Base-by-base conservation (phyloP, 2,329 filamentous ascomycete species). In the Beauveria sp. region DNA sequence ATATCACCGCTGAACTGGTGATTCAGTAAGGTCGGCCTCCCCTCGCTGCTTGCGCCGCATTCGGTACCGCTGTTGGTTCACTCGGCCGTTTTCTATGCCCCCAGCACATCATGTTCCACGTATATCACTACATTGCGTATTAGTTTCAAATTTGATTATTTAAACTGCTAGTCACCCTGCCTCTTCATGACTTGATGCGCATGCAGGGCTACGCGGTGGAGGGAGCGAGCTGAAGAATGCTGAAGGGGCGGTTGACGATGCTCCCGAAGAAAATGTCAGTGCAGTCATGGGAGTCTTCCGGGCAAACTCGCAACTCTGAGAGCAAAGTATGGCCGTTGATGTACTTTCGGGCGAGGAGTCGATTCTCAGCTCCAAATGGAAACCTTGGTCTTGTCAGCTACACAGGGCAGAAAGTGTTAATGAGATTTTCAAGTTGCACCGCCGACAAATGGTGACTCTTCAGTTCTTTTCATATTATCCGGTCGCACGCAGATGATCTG, bases 31-130 rank as follows among this genome's bases (percentile, higher is more conserved):
- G 44, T 24, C 44, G 34, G 55, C 44, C 30, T 50, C 22, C 34
- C 44, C 55, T 48, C 55, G 50, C 22, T 41, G 55, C 55, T 14
- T 57, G 55, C 55, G 44, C 55, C 34, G 40, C 55, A 22, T 20
- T 41, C 12, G 50, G 30, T 47, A 24, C 14, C 34, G 18, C 20
- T 20, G 30, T 37, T 37, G 24, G 8, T 53, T 60, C 30, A 43
- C 47, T 14, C 48, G 5, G 28, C 50, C 20, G 30, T 55, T n/a
- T 55, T 43, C 40, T 46, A 47, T 14, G 34, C 14, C 34, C 14
- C 6, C 5, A 16, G 5, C 34, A 37, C 14, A 37, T 5, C 16
- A 10, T 34, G 5, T 6, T 6, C 12, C 34, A 14, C 12, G 5
- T 16, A 14, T 14, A 37, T 37, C 5, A 37, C 12, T 6, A 16